These are phyloP conservation scores for Lasiosphaeria hispida DNA, from an alignment of 495 filamentous ascomycete species.

Conservation along the genomic window DNA sequence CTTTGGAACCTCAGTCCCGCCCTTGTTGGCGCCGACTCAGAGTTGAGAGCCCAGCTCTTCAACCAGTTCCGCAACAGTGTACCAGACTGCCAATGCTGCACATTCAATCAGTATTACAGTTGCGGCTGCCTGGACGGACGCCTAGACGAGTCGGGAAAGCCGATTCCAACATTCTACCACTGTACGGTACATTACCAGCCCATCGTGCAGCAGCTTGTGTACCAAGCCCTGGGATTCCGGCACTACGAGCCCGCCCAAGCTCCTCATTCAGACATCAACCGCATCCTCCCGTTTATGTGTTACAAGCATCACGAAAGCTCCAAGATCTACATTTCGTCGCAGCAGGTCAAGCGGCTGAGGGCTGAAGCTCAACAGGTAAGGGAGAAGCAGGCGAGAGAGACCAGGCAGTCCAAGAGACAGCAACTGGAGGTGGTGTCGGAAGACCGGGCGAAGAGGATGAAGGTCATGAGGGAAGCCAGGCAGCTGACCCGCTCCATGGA, in stretches of 20 bases:
- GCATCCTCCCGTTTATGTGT: slow-evolving; percentile 1
- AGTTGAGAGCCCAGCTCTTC: not conserved
- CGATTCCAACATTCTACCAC: not conserved
- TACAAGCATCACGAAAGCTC: not conserved
- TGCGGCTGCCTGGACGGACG: slow-evolving; percentile 9
- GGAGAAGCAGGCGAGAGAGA: no score
- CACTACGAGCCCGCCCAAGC: not conserved
- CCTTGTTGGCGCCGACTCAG: not conserved
- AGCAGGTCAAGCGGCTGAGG: not conserved
- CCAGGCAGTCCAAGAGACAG: no score
- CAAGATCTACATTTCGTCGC: not conserved
- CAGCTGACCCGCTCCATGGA: not conserved
- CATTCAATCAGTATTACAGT: slow-evolving; percentile 3
- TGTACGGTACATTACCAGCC: not conserved
- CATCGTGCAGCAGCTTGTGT: not conserved
- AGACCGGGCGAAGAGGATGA: not conserved
- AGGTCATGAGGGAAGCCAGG: not conserved
- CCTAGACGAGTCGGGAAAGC: not conserved
- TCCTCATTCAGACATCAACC: not conserved
- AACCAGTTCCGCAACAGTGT: not conserved
- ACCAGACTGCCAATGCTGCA: slow-evolving; percentile 2
- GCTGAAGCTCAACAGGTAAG: no score
- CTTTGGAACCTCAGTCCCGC: no score
- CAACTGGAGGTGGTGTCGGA: no score
- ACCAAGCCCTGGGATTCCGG: not conserved